Percentiles rank a stretch among this genome's conserved stretches.
Evolutionary conservation across 371 early-diverging fungal species (phyloP).

Genomic region (Phascolomyces articulosus): DNA sequence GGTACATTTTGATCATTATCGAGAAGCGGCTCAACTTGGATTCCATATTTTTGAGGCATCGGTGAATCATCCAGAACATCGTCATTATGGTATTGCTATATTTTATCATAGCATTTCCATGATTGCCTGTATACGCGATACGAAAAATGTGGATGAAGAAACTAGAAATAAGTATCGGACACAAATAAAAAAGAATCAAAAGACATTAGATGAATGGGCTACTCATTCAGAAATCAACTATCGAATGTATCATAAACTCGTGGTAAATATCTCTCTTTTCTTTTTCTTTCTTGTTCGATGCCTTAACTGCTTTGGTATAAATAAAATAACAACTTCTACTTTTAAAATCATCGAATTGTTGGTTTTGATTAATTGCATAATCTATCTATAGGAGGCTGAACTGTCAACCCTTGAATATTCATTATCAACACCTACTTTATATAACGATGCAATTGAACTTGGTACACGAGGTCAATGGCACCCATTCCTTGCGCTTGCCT

Average conservation of each 20-base stretch:
- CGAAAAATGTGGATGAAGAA: slow-evolving; percentile 19
- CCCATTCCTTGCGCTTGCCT: slow-evolving; percentile 34
- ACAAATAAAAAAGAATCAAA: slow-evolving; percentile 24
- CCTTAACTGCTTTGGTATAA: too few relatives aligned
- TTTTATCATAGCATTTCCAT: slow-evolving; percentile 43
- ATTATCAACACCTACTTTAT: slow-evolving; percentile 15
- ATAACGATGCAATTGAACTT: slow-evolving; percentile 33
- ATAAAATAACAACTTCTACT: too few relatives aligned
- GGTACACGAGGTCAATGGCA: slow-evolving; percentile 30
- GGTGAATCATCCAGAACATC: slow-evolving; percentile 34
- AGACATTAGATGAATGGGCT: slow-evolving; percentile 30
- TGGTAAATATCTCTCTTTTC: slow-evolving; percentile 26
- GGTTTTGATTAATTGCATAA: too few relatives aligned
- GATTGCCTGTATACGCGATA: slow-evolving; percentile 34
- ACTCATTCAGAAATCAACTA: slow-evolving; percentile 36
- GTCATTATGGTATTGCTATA: slow-evolving; percentile 43
- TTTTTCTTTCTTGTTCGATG: too few relatives aligned
- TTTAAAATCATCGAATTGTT: too few relatives aligned
- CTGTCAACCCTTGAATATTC: slow-evolving; percentile 25
- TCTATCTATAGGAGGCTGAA: slow-evolving; percentile 41
- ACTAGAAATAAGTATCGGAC: slow-evolving; percentile 22
- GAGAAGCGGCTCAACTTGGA: slow-evolving; percentile 41
- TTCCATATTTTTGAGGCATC: slow-evolving; percentile 35
- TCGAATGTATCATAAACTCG: slow-evolving; percentile 37
- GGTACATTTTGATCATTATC: slow-evolving; percentile 43